Evolutionary conservation across 169 alveolate species (phyloP).

Genomic region (Babesia bovis): DNA sequence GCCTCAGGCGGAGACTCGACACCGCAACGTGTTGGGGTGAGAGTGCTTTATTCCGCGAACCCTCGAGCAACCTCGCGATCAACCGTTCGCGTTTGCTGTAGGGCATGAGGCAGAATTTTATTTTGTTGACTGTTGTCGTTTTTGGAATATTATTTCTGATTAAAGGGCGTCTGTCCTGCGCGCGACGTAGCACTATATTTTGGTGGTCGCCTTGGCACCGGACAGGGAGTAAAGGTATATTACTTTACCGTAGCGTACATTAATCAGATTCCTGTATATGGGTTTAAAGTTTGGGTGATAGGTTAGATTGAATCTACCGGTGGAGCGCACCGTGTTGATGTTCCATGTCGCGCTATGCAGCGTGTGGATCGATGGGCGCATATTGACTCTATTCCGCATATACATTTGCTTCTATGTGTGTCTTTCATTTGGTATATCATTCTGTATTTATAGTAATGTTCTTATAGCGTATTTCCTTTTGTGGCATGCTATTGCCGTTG

Average conservation of each 20-base stretch:
- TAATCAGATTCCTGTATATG: background rate
- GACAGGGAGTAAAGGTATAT: background rate
- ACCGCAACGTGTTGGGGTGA: background rate
- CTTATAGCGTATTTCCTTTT: too few species aligned
- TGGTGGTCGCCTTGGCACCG: slow-evolving; percentile 5
- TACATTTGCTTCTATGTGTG: background rate
- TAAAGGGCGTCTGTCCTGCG: background rate
- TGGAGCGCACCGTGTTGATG: background rate
- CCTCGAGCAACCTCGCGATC: slow-evolving; percentile 3
- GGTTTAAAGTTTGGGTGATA: background rate
- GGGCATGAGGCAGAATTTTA: background rate
- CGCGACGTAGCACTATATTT: slow-evolving; percentile 27
- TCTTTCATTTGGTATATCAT: too few species aligned
- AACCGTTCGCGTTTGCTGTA: background rate
- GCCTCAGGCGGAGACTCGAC: background rate
- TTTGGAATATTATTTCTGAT: background rate
- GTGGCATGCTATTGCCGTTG: too few species aligned
- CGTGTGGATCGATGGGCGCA: background rate
- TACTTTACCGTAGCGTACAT: background rate
- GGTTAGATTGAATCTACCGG: background rate
- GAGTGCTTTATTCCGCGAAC: background rate
- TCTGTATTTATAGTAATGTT: too few species aligned
- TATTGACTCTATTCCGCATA: background rate
- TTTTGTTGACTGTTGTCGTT: background rate
- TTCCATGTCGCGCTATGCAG: background rate